Conservation (phyloP, 2,329 filamentous ascomycete genomes). For the Aspergillus awamori region DNA sequence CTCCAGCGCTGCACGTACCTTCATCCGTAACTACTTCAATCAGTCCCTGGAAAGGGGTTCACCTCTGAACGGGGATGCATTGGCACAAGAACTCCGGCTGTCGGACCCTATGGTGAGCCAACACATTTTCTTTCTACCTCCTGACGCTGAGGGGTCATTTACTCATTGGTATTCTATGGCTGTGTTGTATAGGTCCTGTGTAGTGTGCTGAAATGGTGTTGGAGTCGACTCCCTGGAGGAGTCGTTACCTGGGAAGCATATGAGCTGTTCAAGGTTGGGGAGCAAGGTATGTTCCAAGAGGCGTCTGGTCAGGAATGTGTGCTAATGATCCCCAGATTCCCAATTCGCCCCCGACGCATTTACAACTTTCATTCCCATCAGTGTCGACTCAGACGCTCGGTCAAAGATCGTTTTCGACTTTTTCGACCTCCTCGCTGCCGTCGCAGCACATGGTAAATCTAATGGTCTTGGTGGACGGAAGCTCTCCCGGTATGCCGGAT, state of each 20-base stretch:
- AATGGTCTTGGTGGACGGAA: slow-evolving; percentile 94
- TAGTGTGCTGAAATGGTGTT: slow-evolving; percentile 97
- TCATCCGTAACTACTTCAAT: slow-evolving; percentile 90
- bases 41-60: slow-evolving; percentile 61
- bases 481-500: slow-evolving; percentile 90
- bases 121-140: not conserved
- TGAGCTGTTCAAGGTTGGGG: slow-evolving; percentile 91
- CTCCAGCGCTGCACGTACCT: slow-evolving; percentile 86
- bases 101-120: slow-evolving; percentile 84
- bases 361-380: slow-evolving; percentile 92
- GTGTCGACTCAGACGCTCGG: slow-evolving; percentile 82
- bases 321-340: slow-evolving; percentile 65
- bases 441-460: slow-evolving; percentile 88
- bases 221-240: slow-evolving; percentile 86
- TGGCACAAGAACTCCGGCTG: slow-evolving; percentile 86
- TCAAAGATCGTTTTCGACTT: slow-evolving; percentile 93
- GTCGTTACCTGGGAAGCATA: slow-evolving; percentile 97
- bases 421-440: slow-evolving; percentile 87
- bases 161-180: slow-evolving; percentile 16
- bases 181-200: slow-evolving; percentile 70
- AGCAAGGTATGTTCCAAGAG: slow-evolving; percentile 67
- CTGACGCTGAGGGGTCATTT: not conserved
- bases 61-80: slow-evolving; percentile 65
- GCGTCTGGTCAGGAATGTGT: slow-evolving; percentile 5
- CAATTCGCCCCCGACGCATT: slow-evolving; percentile 90